Evolutionary conservation across 345 rosid genomes (phyloP), one percentile per base, ranked within the genome.

Genomic region (Clarkia xantiana): DNA sequence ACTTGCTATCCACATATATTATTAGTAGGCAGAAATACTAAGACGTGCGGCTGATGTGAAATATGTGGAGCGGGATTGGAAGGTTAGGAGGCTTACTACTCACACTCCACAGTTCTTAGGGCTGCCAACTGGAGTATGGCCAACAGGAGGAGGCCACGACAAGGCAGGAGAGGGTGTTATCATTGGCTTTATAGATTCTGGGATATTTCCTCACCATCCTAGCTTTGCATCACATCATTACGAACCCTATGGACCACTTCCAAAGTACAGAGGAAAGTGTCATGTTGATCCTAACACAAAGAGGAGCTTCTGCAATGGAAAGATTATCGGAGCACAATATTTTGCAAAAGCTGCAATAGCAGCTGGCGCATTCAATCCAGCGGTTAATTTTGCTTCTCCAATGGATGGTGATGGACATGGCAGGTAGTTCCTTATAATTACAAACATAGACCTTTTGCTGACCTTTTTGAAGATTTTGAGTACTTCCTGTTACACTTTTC

Each of bases 401-500:
- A 42, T 91, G 87, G 98, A 91, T 82, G 96, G 95, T 18, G 98
- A 91, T 76, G 98, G 98, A 56, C 96, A 91, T 72, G 96, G 96
- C 75, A 91, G 98, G 96, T 86, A 51, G 78, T 54, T 23, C 39
- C 44, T 38, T 15, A 25, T 20, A 12, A 11, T 23, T 25, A 4
- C 36, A 29, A 43, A 15, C 43, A 20, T 22, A 25, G 50, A 45
- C 42, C n/a, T 6, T 29, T 29, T 29, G 36, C 0, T 29, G 6
- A 7, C 36, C 36, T 10, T 29, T 3, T 10, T 29, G 36, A 5
- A 29, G 36, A 29, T 29, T 29, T 29, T 29, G 36, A 29, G 36
- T 29, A 29, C 36, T 7, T 29, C 36, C 36, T 29, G 36, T 29
- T 29, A 29, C 7, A 29, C 36, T 29, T 29, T 29, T 7, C 36